A percentile compares a stretch with the other conserved stretches of the same genome.
Conservation (phyloP, 208 protist genomes). For the Wallacemonas rigidus region DNA sequence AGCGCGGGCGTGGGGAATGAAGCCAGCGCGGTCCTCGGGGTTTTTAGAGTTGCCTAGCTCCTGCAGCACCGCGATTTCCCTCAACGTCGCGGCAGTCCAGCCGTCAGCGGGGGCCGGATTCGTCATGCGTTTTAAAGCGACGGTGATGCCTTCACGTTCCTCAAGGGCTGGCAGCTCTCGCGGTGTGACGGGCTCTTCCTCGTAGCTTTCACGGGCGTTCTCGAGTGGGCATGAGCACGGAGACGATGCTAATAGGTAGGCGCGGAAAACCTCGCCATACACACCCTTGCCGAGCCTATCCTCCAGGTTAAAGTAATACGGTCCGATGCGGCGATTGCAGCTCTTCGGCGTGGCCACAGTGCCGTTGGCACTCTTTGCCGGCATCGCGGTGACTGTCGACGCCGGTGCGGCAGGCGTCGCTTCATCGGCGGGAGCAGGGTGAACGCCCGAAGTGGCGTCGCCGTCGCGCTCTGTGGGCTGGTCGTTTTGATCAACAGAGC, state of each 20-base stretch:
- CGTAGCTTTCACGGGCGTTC: not conserved
- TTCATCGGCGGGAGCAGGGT: not conserved
- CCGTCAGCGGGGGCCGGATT: slow-evolving; percentile 80
- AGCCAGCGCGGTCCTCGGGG: slow-evolving; percentile 17
- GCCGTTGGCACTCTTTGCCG: not conserved
- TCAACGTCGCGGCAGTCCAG: slow-evolving; percentile 79
- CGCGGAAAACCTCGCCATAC: slow-evolving; percentile 96
- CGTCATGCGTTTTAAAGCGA: slow-evolving; percentile 84
- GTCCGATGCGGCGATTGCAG: slow-evolving; percentile 14
- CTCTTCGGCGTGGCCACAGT: not conserved
- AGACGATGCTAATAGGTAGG: slow-evolving; percentile 21
- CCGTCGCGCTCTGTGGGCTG: not conserved
- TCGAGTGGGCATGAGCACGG: not conserved
- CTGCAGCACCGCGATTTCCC: slow-evolving; percentile 91
- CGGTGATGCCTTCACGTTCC: not conserved
- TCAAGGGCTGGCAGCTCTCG: not conserved
- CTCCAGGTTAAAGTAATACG: slow-evolving; percentile 59
- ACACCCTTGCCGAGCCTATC: slow-evolving; percentile 96
- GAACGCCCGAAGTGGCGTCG: not conserved
- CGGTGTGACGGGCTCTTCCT: not conserved
- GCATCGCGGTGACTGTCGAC: too few relatives aligned
- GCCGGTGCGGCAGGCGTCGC: too few relatives aligned
- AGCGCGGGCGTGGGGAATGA: slow-evolving; percentile 10
- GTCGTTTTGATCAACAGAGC: slow-evolving; percentile 8
- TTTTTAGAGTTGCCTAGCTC: slow-evolving; percentile 71